Percentiles rank a stretch among this genome's conserved stretches.
These are phyloP conservation scores for Guadua angustifolia DNA, from an alignment of 176 grass and related monocot species.

Conservation along the genomic window DNA sequence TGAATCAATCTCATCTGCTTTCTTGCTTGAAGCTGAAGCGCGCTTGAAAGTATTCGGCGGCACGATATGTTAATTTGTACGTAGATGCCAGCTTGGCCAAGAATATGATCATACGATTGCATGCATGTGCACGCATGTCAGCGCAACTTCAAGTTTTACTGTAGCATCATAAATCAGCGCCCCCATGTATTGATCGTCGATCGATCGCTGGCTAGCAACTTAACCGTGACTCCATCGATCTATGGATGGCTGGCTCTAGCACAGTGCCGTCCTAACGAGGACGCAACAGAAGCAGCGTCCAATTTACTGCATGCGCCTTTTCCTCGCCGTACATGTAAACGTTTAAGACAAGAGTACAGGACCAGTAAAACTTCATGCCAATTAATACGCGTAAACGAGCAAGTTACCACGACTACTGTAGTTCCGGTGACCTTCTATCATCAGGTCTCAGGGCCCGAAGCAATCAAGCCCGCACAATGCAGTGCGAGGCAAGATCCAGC, in stretches of 20 bases:
- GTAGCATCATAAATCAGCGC: conserved; percentile 25
- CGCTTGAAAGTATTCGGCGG: not conserved
- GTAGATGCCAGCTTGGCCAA: not conserved
- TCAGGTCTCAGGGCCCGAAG: not conserved
- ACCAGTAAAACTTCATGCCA: not conserved
- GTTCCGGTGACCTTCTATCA: not conserved
- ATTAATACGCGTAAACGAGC: not conserved
- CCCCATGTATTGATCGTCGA: conserved; percentile 12
- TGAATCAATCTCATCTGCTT: not conserved
- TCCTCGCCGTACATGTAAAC: not conserved
- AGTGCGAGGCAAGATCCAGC: not conserved
- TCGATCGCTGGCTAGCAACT: not conserved
- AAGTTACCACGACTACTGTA: not conserved
- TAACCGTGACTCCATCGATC: not conserved
- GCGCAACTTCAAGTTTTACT: conserved; percentile 38
- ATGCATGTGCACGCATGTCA: conserved; percentile 33
- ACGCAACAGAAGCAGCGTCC: conserved; percentile 6
- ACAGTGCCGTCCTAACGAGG: not conserved
- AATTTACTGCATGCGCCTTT: not conserved
- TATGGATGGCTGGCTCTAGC: not conserved
- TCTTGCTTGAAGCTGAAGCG: conserved; percentile 31
- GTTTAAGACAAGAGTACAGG: conserved; percentile 27
- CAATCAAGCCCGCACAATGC: conserved; percentile 31
- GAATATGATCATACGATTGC: conserved; percentile 35
- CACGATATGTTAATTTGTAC: not conserved